A percentile compares a stretch with the other conserved stretches of the same genome.
Conservation (phyloP, 2,329 filamentous ascomycete species). For the Karstenula rhodostoma region DNA sequence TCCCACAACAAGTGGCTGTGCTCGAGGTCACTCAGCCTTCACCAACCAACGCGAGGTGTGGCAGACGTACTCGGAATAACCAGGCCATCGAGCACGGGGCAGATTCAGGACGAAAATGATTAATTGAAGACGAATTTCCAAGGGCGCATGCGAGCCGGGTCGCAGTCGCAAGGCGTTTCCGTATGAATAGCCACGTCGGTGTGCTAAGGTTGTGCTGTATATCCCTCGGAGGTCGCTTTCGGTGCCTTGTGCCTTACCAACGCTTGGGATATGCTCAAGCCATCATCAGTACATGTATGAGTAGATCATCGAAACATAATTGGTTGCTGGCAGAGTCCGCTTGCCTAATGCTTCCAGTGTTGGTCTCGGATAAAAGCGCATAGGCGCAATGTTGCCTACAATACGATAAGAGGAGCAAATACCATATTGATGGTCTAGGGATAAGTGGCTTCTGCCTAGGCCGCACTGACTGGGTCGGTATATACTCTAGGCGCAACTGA, state of each 20-base stretch:
- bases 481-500: background rate
- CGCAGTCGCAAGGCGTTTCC: slow-evolving; percentile 13
- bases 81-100: slow-evolving; percentile 10
- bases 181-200: background rate
- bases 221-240: background rate
- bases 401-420: background rate
- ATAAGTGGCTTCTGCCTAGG: background rate
- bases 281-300: background rate
- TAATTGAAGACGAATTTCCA: background rate
- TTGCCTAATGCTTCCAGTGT: background rate
- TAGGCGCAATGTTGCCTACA: slow-evolving; percentile 4
- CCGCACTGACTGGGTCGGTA: background rate
- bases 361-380: background rate
- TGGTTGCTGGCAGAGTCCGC: background rate
- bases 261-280: background rate
- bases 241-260: background rate
- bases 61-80: slow-evolving; percentile 9
- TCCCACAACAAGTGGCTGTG: slow-evolving; percentile 23
- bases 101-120: slow-evolving; percentile 11
- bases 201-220: background rate
- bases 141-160: slow-evolving; percentile 5
- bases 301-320: background rate
- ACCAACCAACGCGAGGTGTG: slow-evolving; percentile 7
- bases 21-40: slow-evolving; percentile 13
- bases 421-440: background rate